Evolutionary conservation across 441 rosid species (phyloP).

Genomic region (Gossypium aridum): DNA sequence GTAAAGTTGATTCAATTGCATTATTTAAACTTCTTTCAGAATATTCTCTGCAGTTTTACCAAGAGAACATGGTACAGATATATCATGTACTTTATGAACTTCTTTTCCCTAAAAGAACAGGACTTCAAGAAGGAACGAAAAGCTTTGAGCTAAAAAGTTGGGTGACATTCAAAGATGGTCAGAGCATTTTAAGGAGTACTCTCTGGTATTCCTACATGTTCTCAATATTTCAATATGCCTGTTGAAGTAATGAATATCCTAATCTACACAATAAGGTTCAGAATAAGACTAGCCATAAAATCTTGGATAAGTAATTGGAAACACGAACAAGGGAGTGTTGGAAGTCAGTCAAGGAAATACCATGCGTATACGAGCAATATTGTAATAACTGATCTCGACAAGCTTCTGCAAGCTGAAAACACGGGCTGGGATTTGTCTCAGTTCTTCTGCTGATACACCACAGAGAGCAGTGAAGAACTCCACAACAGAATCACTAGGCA

Average conservation of each 20-base stretch:
- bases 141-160: background rate
- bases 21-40: background rate
- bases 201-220: background rate
- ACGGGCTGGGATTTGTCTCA: constrained; percentile 96
- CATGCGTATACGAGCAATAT: constrained; percentile 98
- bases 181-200: background rate
- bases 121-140: constrained; percentile 4
- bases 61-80: background rate
- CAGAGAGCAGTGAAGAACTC: constrained; percentile 98
- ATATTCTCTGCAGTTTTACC: background rate
- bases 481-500: constrained; percentile 91
- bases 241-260: background rate
- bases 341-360: constrained; percentile 37
- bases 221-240: background rate
- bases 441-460: constrained; percentile 96
- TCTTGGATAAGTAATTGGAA: constrained; percentile 6
- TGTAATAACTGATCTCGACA: constrained; percentile 99
- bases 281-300: constrained; percentile 3
- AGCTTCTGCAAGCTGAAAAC: constrained; percentile 99
- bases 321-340: background rate
- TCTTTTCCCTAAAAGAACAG: background rate
- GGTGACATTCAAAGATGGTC: background rate
- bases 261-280: background rate
- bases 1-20: background rate
- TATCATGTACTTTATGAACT: background rate